Base-by-base conservation (phyloP, 1,139 yeast species). In the Yamadazyma kanchanaburiensis region DNA sequence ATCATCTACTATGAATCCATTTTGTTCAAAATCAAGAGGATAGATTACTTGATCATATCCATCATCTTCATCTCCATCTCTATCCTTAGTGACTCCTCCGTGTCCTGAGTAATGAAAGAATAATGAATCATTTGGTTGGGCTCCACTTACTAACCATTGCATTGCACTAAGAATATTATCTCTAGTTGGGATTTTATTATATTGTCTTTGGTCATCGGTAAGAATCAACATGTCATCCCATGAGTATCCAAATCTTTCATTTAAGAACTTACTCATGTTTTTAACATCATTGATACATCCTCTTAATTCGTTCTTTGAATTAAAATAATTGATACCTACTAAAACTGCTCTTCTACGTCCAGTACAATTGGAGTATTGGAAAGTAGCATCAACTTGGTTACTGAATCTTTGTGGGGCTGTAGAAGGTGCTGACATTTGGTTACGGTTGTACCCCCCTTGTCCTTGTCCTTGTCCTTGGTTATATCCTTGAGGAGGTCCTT, bases 71-170 rank as follows among this genome's bases (percentile, higher is more conserved):
- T 89, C 97, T 14, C 96, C 96, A 49, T 85, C 85, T 30, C 64
- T 53, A 55, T 89, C 96, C 35, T 69, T 63, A 7, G 85, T 78
- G 46, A 80, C 81, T 6, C 96, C 95, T 20, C 97, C 97, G 53
- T 89, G 97, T 6, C 97, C 96, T 1, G 95, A 84, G 55, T 83
- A 88, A 55, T 88, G 96, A 70, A 88, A 80, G 43, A 88, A 81
- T 38, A 80, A 60, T 15, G 86, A 76, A 63, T 91, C 94, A 48
- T 88, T 86, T n/a, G 96, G 87, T 39, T 68, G 66, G 1, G 96
- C 96, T 41, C 73, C 89, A 25, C 65, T 65, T 15, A 85, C 94
- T 16, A 89, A 70, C 97, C 97, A 89, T 41, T 78, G 80, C 89
- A 88, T 86, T 1, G 94, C 97, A 30, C 86, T 68, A 24, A 86